phyloP scores from a whole-genome alignment of 1,284 basidiomycete genomes.

The Rugosomyces carneus region DNA sequence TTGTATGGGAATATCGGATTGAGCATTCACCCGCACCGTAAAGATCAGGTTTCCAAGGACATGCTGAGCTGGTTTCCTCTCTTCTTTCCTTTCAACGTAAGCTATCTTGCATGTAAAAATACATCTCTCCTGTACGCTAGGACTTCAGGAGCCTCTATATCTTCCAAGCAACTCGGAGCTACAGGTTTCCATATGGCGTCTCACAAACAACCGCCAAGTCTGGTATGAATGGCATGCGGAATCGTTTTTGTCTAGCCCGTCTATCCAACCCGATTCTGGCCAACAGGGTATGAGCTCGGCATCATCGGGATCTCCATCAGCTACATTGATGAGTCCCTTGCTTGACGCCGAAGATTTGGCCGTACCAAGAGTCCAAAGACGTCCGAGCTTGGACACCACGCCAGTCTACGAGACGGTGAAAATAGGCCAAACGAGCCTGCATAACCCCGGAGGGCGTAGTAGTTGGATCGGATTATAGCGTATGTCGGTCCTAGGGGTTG shows the following conservation, averaged over 20 bases:
- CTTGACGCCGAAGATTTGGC: constrained; percentile 51
- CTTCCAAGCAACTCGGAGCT: constrained; percentile 89
- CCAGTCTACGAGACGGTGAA: constrained; percentile 53
- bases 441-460: constrained; percentile 85
- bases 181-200: constrained; percentile 90
- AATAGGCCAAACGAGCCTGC: constrained; percentile 87
- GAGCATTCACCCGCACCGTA: constrained; percentile 90
- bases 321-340: constrained; percentile 51
- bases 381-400: constrained; percentile 10
- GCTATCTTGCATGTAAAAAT: neutral
- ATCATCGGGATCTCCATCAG: constrained; percentile 28
- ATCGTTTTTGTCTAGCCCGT: constrained; percentile 63
- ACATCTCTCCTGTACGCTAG: neutral
- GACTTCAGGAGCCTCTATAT: constrained; percentile 79
- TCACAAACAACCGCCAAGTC: constrained; percentile 82
- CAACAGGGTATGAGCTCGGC: constrained; percentile 19
- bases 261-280: constrained; percentile 20
- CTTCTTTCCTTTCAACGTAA: constrained; percentile 89
- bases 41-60: constrained; percentile 79
- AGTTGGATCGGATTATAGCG: constrained; percentile 83
- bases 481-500: neutral
- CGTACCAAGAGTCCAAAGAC: constrained; percentile 12
- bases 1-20: constrained; percentile 86
- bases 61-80: constrained; percentile 99
- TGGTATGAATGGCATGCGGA: constrained; percentile 99